Base-by-base conservation (phyloP, 2,329 filamentous ascomycete species). In the Pyrenochaeta sp. region DNA sequence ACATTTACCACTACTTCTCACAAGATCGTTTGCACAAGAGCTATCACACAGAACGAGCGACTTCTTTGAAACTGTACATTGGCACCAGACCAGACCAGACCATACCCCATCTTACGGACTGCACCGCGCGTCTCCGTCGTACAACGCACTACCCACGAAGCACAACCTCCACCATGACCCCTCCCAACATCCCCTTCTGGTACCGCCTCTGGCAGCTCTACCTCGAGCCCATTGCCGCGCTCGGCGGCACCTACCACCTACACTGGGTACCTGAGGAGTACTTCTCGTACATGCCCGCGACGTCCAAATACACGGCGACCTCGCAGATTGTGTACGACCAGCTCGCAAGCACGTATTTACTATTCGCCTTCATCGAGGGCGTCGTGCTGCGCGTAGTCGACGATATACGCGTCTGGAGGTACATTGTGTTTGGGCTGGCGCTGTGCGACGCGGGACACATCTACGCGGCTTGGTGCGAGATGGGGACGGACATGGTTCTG, bases 301-400 rank as follows among this genome's bases (percentile, higher is more conserved):
- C 78, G 78, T 6, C 74, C 73, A 6, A 63, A 74, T 60, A 60
- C 74, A 52, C 46, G 65, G 24, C 57, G 24, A 58, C 70, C 44
- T 38, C 65, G 44, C 35, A 73, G 1, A 81, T 90, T 44, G 75
- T 90, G 35, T 77, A 90, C 61, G 83, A 84, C 23, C 88, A 92
- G 72, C 81, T 93, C 26, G 87, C 86, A 17, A 90, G 90, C 64
- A 77, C 90, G 40, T 93, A 91, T 72, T 67, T 91, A 26, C 80
- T 89, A 44, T 90, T 92, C 71, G 84, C 88, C 19, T 73, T 92
- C 61, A 90, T 87, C 72, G 87, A 93, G 72, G 87, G 85, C 1
- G 71, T 91, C 14, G 84, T 92, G 8, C 77, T 93, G 50, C 83
- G 89, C 19, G 78, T 82, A 7, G 87, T 87, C 7, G 75, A 76